Evolutionary conservation across 2,329 filamentous ascomycete genomes (phyloP).

Genomic region (Pseudocercospora crystallina): DNA sequence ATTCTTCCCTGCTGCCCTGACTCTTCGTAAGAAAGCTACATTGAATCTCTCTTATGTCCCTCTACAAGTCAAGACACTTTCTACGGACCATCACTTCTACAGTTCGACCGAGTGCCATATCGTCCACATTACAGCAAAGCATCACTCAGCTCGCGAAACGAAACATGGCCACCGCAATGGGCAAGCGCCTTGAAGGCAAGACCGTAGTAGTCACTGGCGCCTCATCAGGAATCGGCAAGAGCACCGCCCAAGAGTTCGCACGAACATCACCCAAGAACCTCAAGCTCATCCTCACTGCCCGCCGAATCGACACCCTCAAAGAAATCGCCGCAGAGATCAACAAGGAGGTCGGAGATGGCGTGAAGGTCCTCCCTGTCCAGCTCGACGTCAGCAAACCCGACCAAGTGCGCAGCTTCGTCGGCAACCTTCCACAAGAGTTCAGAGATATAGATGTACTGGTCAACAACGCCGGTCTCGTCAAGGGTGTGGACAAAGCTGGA

Average conservation of each 20-base stretch:
- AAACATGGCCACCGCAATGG: constrained; percentile 67
- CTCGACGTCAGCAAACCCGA: constrained; percentile 82
- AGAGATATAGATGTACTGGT: constrained; percentile 83
- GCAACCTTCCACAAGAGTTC: constrained; percentile 74
- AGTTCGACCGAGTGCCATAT: constrained; percentile 1
- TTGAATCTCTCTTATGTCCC: constrained; percentile 12
- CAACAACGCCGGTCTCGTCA: constrained; percentile 94
- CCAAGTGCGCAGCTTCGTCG: constrained; percentile 72
- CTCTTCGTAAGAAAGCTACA: constrained; percentile 4
- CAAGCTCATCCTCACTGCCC: constrained; percentile 84
- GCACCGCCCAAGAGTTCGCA: constrained; percentile 87
- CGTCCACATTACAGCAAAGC: neutral
- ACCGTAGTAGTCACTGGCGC: constrained; percentile 90
- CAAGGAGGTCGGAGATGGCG: constrained; percentile 72
- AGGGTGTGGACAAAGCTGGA: constrained; percentile 81
- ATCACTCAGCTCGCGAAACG: constrained; percentile 24
- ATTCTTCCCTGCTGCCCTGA: constrained; percentile 6
- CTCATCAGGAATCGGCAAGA: constrained; percentile 84
- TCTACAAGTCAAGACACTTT: constrained; percentile 12
- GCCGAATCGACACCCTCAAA: constrained; percentile 74
- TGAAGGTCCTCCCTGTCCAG: constrained; percentile 78
- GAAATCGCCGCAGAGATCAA: constrained; percentile 74
- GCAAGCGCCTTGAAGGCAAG: constrained; percentile 86
- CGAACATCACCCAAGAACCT: constrained; percentile 76
- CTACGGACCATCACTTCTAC: constrained; percentile 9